phyloP scores from a whole-genome alignment of 2,329 filamentous ascomycete species.

The Fusarium sublunatum region DNA sequence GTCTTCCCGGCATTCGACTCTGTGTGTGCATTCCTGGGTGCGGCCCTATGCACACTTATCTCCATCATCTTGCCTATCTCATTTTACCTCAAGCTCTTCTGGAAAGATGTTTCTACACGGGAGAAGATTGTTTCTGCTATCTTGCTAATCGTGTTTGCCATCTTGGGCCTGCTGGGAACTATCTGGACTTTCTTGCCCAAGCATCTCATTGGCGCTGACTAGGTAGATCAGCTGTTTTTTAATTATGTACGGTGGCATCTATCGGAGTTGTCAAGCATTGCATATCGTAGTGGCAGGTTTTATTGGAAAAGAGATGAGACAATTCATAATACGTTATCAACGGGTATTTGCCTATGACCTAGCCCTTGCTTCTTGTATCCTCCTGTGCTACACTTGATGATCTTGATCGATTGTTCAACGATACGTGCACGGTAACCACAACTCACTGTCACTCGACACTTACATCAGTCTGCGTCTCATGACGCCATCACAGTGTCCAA shows the following conservation, averaged over 20 bases:
- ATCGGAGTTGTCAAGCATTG: slow-evolving; percentile 18
- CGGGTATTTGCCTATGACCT: not conserved
- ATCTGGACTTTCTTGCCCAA: slow-evolving; percentile 90
- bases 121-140: slow-evolving; percentile 76
- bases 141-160: slow-evolving; percentile 75
- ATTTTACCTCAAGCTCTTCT: slow-evolving; percentile 92
- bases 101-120: slow-evolving; percentile 70
- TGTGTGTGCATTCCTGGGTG: slow-evolving; percentile 92
- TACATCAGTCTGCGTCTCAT: slow-evolving; percentile 7
- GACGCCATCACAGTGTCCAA: slow-evolving; percentile 17
- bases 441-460: not conserved
- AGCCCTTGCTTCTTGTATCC: not conserved
- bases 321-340: slow-evolving; percentile 18
- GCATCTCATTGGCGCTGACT: slow-evolving; percentile 70
- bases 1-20: slow-evolving; percentile 82
- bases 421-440: not conserved
- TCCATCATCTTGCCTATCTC: slow-evolving; percentile 89
- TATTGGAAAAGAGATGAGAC: slow-evolving; percentile 14
- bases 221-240: not conserved
- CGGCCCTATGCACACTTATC: slow-evolving; percentile 90
- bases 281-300: not conserved
- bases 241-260: slow-evolving; percentile 15
- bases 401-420: not conserved
- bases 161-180: slow-evolving; percentile 81
- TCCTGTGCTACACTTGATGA: no score